phyloP scores from a whole-genome alignment of 2,329 filamentous ascomycete genomes.

The Penicillium frequentans region DNA sequence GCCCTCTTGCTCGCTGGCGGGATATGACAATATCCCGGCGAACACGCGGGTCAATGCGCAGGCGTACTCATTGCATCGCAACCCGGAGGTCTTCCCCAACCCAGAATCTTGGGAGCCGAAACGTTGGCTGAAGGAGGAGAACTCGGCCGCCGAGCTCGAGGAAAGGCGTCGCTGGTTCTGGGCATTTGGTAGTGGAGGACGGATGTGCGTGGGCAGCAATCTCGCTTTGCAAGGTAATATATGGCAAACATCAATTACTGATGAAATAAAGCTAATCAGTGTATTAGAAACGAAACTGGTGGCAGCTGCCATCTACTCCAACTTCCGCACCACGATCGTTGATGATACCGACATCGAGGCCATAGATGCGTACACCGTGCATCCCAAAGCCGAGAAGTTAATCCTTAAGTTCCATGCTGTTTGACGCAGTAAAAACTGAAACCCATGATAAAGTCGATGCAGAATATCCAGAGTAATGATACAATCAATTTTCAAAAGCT shows the following conservation, averaged over 20 bases:
- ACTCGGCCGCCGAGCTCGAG: constrained; percentile 37
- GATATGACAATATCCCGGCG: constrained; percentile 43
- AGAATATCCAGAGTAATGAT: constrained; percentile 9
- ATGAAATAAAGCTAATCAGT: not conserved
- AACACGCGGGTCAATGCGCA: constrained; percentile 48
- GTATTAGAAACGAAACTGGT: constrained; percentile 69
- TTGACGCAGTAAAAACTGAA: not conserved
- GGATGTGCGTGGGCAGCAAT: constrained; percentile 53
- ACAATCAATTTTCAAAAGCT: constrained; percentile 20
- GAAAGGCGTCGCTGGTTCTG: constrained; percentile 52
- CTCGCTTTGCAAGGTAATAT: constrained; percentile 48
- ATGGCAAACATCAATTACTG: not conserved
- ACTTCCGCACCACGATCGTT: constrained; percentile 61
- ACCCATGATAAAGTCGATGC: not conserved
- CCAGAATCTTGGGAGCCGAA: constrained; percentile 49
- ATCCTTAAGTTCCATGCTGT: constrained; percentile 54
- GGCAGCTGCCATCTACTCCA: constrained; percentile 68
- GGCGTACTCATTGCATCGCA: constrained; percentile 55
- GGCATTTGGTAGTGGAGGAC: constrained; percentile 52
- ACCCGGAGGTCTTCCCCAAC: constrained; percentile 49
- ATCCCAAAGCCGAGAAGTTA: constrained; percentile 59
- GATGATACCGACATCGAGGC: constrained; percentile 65
- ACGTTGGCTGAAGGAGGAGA: constrained; percentile 49
- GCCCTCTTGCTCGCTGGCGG: constrained; percentile 39
- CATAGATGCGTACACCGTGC: constrained; percentile 63